Percentiles rank a stretch among this genome's conserved stretches.
phyloP scores from a whole-genome alignment of 495 filamentous ascomycete genomes.

The Annulohypoxylon maeteangense region DNA sequence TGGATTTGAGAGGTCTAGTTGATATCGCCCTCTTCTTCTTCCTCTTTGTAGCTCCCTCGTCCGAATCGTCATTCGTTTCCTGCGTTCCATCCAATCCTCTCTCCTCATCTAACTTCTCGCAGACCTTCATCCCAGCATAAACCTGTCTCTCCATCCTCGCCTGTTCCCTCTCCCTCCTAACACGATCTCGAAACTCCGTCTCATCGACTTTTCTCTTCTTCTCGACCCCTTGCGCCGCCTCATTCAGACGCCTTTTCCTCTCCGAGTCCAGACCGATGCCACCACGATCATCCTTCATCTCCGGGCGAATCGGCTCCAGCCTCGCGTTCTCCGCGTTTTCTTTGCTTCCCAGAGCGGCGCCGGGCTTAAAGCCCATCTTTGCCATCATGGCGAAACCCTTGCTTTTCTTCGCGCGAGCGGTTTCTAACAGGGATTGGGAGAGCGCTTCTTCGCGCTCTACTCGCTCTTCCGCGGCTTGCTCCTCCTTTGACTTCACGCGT shows the following conservation, averaged over 20 bases:
- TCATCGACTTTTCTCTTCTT: conserved; percentile 73
- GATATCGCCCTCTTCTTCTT: conserved; percentile 60
- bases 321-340: conserved; percentile 36
- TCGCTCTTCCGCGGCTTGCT: conserved; percentile 75
- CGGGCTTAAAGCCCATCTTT: conserved; percentile 89
- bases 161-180: conserved; percentile 76
- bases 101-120: conserved; percentile 73
- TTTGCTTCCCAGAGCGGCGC: conserved; percentile 70
- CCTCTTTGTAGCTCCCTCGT: conserved; percentile 32
- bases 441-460: conserved; percentile 79
- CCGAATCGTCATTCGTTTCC: conserved; percentile 15
- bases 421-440: conserved; percentile 69
- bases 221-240: conserved; percentile 66
- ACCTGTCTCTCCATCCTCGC: conserved; percentile 73
- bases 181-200: conserved; percentile 78
- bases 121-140: conserved; percentile 81
- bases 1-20: conserved; percentile 61
- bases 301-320: conserved; percentile 71
- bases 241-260: conserved; percentile 81
- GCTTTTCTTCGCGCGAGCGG: conserved; percentile 59
- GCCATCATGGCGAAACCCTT: conserved; percentile 97
- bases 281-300: conserved; percentile 80
- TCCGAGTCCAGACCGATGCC: conserved; percentile 88
- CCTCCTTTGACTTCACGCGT: conserved; percentile 80
- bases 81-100: conserved; percentile 40